phyloP scores from a whole-genome alignment of 2,329 filamentous ascomycete species.

The Chrysoporthe deuterocubensis region DNA sequence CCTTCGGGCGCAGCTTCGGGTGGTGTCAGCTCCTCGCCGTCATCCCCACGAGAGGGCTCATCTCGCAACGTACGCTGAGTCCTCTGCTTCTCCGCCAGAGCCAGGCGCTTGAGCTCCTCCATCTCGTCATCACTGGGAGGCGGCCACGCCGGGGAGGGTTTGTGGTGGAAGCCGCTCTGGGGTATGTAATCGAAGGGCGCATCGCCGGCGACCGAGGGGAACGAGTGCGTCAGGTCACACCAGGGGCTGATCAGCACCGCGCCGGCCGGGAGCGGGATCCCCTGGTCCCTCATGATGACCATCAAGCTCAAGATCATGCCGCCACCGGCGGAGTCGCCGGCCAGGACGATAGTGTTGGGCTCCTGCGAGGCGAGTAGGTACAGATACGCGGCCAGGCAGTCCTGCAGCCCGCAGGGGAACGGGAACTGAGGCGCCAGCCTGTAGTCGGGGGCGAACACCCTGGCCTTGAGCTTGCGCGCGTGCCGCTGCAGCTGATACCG shows the following conservation, averaged over 20 bases:
- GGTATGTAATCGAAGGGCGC: constrained; percentile 87
- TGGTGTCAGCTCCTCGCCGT: neutral
- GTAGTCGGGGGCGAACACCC: constrained; percentile 86
- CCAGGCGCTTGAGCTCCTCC: constrained; percentile 54
- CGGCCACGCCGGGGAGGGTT: constrained; percentile 89
- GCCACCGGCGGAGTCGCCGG: constrained; percentile 90
- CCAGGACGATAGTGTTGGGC: constrained; percentile 80
- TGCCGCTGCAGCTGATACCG: constrained; percentile 98
- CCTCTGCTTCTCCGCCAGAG: constrained; percentile 44
- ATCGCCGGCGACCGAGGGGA: constrained; percentile 81
- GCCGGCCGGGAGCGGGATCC: constrained; percentile 83
- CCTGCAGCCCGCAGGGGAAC: constrained; percentile 89
- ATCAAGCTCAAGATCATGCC: constrained; percentile 86
- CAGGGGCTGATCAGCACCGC: constrained; percentile 91
- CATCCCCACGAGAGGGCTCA: neutral
- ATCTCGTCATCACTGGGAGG: constrained; percentile 83
- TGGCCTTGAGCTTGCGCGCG: constrained; percentile 88
- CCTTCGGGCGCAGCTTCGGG: constrained; percentile 17
- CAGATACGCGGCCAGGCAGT: constrained; percentile 87
- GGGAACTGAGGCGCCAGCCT: constrained; percentile 91
- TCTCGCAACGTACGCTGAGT: constrained; percentile 29
- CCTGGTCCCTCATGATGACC: constrained; percentile 80
- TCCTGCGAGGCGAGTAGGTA: constrained; percentile 78
- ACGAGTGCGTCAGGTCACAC: constrained; percentile 95
- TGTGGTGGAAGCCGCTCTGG: constrained; percentile 83